phyloP scores from a whole-genome alignment of 805 yeast genomes.

The Lachancea fermentati region DNA sequence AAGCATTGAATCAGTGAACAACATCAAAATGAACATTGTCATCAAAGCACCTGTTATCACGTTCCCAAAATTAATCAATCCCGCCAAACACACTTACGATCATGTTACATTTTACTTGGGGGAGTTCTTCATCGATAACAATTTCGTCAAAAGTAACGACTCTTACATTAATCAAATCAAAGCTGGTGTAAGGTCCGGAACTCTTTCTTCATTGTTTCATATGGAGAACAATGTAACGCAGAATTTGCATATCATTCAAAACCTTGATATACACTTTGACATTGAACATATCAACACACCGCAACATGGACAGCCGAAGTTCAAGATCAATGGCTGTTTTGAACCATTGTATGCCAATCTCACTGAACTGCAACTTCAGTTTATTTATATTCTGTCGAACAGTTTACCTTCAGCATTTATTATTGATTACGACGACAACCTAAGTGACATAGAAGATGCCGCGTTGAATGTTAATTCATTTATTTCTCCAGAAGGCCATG shows the following conservation, averaged over 20 bases:
- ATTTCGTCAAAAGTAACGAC: conserved; percentile 36
- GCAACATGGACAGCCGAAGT: conserved; percentile 39
- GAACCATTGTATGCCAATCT: conserved; percentile 58
- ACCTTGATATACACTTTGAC: conserved; percentile 55
- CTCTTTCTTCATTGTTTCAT: conserved; percentile 56
- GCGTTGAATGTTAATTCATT: conserved; percentile 59
- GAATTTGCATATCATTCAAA: conserved; percentile 56
- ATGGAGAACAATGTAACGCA: conserved; percentile 44
- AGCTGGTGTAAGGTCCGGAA: conserved; percentile 69
- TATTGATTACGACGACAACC: conserved; percentile 37
- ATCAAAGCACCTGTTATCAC: conserved; percentile 78
- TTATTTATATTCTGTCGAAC: conserved; percentile 49
- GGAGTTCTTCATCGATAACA: conserved; percentile 67
- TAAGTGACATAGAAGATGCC: conserved; percentile 54
- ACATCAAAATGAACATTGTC: conserved; percentile 64
- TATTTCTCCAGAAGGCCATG: conserved; percentile 30
- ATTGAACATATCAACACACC: conserved; percentile 40
- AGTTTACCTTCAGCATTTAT: conserved; percentile 52
- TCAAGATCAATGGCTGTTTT: conserved; percentile 49
- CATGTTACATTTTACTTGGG: conserved; percentile 71
- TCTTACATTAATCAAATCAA: conserved; percentile 48
- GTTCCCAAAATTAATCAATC: conserved; percentile 57
- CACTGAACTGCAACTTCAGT: conserved; percentile 67
- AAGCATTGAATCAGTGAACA: conserved; percentile 44
- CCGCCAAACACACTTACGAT: conserved; percentile 44